A percentile compares a stretch with the other conserved stretches of the same genome.
phyloP scores from a whole-genome alignment of 768 basidiomycete genomes.

The Boletus tomentosulus region DNA sequence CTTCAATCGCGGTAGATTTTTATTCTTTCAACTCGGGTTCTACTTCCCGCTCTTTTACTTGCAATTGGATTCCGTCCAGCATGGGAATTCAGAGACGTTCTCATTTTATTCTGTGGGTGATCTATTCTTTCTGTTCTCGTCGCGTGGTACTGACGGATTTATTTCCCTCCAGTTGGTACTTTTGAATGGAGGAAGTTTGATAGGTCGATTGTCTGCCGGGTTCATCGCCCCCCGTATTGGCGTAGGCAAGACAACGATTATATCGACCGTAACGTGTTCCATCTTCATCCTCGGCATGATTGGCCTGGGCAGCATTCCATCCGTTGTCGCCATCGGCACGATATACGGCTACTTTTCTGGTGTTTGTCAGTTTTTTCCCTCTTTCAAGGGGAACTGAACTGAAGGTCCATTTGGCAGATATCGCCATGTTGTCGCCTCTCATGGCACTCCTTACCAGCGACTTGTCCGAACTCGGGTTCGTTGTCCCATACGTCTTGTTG shows the following conservation, averaged over 20 bases:
- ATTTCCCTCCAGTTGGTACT: constrained; percentile 41
- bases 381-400: neutral
- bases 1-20: constrained; percentile 4
- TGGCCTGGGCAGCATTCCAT: constrained; percentile 31
- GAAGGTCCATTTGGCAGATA: constrained; percentile 21
- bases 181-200: constrained; percentile 46
- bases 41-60: constrained; percentile 55
- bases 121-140: neutral
- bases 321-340: constrained; percentile 37
- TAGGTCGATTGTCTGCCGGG: constrained; percentile 49
- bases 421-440: constrained; percentile 39
- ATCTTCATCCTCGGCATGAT: constrained; percentile 43
- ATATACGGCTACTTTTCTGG: constrained; percentile 49
- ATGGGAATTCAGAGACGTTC: constrained; percentile 41
- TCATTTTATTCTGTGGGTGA: constrained; percentile 52
- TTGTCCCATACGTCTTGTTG: neutral
- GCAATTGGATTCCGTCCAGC: constrained; percentile 49
- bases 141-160: neutral
- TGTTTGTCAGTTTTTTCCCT: constrained; percentile 28
- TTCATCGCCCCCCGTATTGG: constrained; percentile 42
- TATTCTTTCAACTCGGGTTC: constrained; percentile 34
- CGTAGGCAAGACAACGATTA: constrained; percentile 39
- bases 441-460: constrained; percentile 41
- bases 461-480: constrained; percentile 50
- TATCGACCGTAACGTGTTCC: constrained; percentile 29